Conservation (phyloP, 257 asterid species). For the Jaltomata sinuosa region DNA sequence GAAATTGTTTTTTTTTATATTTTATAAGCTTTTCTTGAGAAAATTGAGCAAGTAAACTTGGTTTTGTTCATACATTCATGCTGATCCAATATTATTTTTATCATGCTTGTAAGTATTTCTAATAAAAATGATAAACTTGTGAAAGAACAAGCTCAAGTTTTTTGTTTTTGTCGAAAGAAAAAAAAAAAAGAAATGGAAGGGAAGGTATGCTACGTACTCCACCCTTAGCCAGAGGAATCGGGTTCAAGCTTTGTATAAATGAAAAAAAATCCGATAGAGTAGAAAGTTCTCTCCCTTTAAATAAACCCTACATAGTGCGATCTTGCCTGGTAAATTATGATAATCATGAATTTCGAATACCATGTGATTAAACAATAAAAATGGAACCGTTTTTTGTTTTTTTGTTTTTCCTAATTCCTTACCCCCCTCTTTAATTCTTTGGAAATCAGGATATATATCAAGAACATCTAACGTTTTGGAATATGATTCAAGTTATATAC, state of each 20-base stretch:
- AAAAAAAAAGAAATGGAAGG: not conserved
- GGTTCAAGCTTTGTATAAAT: not conserved
- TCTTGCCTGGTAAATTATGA: not conserved
- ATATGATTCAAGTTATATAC: not conserved
- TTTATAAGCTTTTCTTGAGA: not conserved
- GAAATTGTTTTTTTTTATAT: not conserved
- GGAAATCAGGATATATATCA: not conserved
- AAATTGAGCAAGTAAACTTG: not conserved
- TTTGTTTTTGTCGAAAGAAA: not conserved
- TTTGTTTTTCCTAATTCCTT: not conserved
- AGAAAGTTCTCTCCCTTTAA: not conserved
- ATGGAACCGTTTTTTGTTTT: not conserved
- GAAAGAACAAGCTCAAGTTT: not conserved
- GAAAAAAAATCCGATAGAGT: not conserved
- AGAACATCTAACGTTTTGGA: not conserved
- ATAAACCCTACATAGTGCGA: not conserved
- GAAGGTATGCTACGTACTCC: not conserved
- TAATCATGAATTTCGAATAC: not conserved
- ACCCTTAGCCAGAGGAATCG: not conserved
- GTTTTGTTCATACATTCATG: not conserved
- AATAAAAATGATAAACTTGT: not conserved
- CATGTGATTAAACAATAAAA: not conserved
- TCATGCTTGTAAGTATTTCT: not conserved
- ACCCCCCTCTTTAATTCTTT: not conserved
- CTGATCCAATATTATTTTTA: not conserved